Base-by-base conservation (phyloP, 2,329 filamentous ascomycete species). In the Xylariaceae sp. region DNA sequence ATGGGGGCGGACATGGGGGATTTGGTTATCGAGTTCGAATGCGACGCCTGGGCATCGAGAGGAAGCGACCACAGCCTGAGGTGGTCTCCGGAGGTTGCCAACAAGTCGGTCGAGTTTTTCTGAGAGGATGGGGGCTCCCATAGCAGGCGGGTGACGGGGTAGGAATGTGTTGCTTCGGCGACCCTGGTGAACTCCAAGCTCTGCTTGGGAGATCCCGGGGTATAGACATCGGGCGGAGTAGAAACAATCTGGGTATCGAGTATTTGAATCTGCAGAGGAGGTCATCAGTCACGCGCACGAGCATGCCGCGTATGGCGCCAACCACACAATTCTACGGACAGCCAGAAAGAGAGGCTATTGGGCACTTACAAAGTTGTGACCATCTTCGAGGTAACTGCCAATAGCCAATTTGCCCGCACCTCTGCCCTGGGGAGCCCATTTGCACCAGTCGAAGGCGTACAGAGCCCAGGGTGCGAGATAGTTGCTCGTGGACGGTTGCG, bases 401-500 rank as follows among this genome's bases (percentile, higher is more conserved):
- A 98, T 72, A 10, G 92, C 92, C 49, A 98, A 75, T 61, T 96
- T 96, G 24, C 92, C 92, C 3, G 86, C 87, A 42, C 85, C 80
- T 46, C 80, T 80, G 50, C 63, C 79, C 51, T 87, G 77, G 3
- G 90, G 80, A 12, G 84, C 78, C 90, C 92, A 98, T 62, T 98
- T 98, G 67, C 92, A 98, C 92, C 92, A 98, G 64, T 98, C 92
- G 51, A 94, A 90, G 10, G 92, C 90, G 58, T 96, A 98, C 35
- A 94, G 80, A 11, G 88, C 83, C 87, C 92, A 98, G 0, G 90
- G 89, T 4, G 90, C 88, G 43, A 94, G 65, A 55, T 95, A 94
- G 57, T 90, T 95, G 68, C 87, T 94, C 43, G 90, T 93, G 55
- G 84, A 60, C 55, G 81, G 58, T 60, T 76, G 67, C 42, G 76